A percentile compares a stretch with the other conserved stretches of the same genome.
Conservation (phyloP, 2,329 filamentous ascomycete species). For the Botrytis elliptica region DNA sequence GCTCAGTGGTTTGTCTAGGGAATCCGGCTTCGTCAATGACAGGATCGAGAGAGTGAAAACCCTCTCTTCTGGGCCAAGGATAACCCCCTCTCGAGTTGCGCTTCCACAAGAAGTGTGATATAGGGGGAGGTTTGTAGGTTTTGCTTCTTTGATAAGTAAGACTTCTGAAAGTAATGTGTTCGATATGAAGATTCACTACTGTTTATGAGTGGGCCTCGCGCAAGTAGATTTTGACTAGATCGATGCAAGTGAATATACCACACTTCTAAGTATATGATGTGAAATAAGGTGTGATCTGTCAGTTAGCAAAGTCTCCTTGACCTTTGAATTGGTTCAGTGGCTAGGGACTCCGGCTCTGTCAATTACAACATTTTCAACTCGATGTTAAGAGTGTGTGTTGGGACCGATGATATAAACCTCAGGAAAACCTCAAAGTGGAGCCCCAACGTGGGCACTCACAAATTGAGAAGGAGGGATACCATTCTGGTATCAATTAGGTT, state of each 20-base stretch:
- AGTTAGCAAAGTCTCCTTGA: background rate
- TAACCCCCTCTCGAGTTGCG: no score
- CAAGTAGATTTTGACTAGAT: background rate
- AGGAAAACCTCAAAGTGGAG: background rate
- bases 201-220: no score
- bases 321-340: background rate
- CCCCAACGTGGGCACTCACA: background rate
- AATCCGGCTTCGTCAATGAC: background rate
- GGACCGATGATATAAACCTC: background rate
- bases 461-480: background rate
- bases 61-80: no score
- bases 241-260: background rate
- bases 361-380: background rate
- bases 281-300: background rate
- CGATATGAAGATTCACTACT: no score
- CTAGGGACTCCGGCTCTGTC: background rate
- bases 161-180: no score
- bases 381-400: background rate
- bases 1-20: background rate
- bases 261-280: background rate
- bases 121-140: no score
- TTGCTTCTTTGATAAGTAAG: no score
- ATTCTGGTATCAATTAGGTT: background rate
- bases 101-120: no score
- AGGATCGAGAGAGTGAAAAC: no score